phyloP scores from a whole-genome alignment of 2,329 filamentous ascomycete genomes.

The Trichoderma brevicompactum region DNA sequence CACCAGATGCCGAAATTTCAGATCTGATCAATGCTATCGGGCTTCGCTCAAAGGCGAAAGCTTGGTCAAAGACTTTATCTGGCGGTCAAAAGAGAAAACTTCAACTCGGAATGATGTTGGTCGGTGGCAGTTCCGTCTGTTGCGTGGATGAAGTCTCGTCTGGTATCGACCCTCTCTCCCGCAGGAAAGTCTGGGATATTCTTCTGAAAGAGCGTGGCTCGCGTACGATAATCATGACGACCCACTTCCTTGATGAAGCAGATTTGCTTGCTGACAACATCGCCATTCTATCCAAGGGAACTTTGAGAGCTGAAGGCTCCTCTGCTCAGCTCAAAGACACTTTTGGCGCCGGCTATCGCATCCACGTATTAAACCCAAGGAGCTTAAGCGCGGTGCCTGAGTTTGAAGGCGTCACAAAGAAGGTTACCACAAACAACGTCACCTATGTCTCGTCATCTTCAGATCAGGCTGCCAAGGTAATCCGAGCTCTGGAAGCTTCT shows the following conservation, averaged over 20 bases:
- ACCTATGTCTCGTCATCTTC: conserved; percentile 72
- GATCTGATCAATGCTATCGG: conserved; percentile 66
- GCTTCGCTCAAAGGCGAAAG: conserved; percentile 64
- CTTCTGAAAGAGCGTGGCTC: conserved; percentile 68
- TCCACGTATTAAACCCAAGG: conserved; percentile 37
- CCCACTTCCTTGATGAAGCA: conserved; percentile 78
- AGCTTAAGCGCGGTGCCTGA: conserved; percentile 50
- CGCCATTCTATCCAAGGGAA: conserved; percentile 69
- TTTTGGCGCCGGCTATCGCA: conserved; percentile 54
- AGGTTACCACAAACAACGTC: conserved; percentile 66
- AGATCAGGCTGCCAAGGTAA: conserved; percentile 68
- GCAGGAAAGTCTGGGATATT: conserved; percentile 58
- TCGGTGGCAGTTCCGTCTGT: conserved; percentile 72
- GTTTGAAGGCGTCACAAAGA: conserved; percentile 58
- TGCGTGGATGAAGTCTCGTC: conserved; percentile 76
- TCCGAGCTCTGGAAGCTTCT: conserved; percentile 65
- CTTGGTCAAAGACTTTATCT: conserved; percentile 66
- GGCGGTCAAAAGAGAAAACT: conserved; percentile 78
- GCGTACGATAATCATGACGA: conserved; percentile 72
- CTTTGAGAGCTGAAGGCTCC: conserved; percentile 68
- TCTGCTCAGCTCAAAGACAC: conserved; percentile 70
- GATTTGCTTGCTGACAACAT: conserved; percentile 74
- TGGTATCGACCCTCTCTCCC: conserved; percentile 72
- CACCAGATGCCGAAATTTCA: conserved; percentile 48
- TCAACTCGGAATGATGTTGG: conserved; percentile 79